Conservation (phyloP, 805 yeast genomes). For the Wickerhamomyces bisporus region DNA sequence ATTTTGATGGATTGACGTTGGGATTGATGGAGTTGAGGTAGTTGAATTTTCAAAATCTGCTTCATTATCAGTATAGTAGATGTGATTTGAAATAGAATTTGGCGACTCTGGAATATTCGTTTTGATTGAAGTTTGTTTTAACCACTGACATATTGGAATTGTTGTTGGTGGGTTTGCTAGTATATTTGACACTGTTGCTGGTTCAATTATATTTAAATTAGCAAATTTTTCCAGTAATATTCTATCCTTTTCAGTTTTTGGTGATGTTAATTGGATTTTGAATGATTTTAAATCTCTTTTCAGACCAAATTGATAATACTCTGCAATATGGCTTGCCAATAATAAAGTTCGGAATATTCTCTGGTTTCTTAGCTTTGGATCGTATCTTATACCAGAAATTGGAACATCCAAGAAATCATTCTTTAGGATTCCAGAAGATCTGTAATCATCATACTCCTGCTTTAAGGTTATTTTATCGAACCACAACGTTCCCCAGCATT, state of each 20-base stretch:
- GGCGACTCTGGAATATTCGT: constrained; percentile 13
- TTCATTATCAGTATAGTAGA: constrained; percentile 14
- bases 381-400: constrained; percentile 51
- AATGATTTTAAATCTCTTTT: constrained; percentile 35
- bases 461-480: constrained; percentile 56
- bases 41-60: constrained; percentile 16
- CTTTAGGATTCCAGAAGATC: constrained; percentile 52
- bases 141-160: constrained; percentile 8
- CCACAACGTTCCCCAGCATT: constrained; percentile 83
- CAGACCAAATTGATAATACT: constrained; percentile 49
- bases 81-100: constrained; percentile 4
- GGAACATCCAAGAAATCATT: constrained; percentile 59
- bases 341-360: constrained; percentile 47
- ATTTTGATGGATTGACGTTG: constrained; percentile 7
- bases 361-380: constrained; percentile 36
- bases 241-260: neutral
- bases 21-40: constrained; percentile 9
- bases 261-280: constrained; percentile 9
- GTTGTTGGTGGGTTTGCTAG: constrained; percentile 5
- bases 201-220: constrained; percentile 1
- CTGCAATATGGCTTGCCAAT: constrained; percentile 47
- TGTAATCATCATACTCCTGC: constrained; percentile 43
- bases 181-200: constrained; percentile 6
- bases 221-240: neutral
- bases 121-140: constrained; percentile 8